These are phyloP conservation scores for Boletus rubropictus DNA, from an alignment of 768 basidiomycete genomes.

Conservation along the genomic window DNA sequence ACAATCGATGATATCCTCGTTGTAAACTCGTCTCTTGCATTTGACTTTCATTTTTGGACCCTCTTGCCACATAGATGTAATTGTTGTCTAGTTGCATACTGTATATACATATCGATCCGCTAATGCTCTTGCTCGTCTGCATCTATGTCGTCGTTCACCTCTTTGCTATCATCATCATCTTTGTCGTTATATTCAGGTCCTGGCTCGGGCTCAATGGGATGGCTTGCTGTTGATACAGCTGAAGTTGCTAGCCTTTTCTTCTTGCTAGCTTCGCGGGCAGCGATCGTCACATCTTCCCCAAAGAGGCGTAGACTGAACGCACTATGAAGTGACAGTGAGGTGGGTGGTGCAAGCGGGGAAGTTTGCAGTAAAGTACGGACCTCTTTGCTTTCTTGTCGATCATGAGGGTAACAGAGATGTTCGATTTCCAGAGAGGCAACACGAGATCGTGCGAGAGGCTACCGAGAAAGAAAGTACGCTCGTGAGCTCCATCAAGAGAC, in stretches of 20 bases:
- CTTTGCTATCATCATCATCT: conserved; percentile 1
- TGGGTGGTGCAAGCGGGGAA: not conserved
- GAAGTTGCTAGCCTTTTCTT: conserved; percentile 12
- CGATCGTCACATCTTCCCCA: conserved; percentile 66
- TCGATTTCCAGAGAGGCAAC: conserved; percentile 96
- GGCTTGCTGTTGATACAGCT: not conserved
- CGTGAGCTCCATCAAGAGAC: not conserved
- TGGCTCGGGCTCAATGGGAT: not conserved
- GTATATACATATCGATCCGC: conserved; percentile 9
- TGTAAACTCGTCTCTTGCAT: conserved; percentile 21
- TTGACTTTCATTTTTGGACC: conserved; percentile 1
- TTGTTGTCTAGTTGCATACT: not conserved
- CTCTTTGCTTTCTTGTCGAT: conserved; percentile 96
- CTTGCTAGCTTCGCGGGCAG: conserved; percentile 35
- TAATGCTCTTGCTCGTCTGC: conserved; percentile 11
- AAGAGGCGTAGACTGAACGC: conserved; percentile 84
- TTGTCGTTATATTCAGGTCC: conserved; percentile 4
- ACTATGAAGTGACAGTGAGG: conserved; percentile 41
- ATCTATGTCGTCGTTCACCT: conserved; percentile 9
- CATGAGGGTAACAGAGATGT: conserved; percentile 83
- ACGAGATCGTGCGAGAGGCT: conserved; percentile 75
- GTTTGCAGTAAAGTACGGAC: conserved; percentile 35
- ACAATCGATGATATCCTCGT: conserved; percentile 46
- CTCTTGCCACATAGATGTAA: not conserved
- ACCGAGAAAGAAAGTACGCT: not conserved